phyloP scores from a whole-genome alignment of 768 basidiomycete genomes.

The Agaricus blazei region DNA sequence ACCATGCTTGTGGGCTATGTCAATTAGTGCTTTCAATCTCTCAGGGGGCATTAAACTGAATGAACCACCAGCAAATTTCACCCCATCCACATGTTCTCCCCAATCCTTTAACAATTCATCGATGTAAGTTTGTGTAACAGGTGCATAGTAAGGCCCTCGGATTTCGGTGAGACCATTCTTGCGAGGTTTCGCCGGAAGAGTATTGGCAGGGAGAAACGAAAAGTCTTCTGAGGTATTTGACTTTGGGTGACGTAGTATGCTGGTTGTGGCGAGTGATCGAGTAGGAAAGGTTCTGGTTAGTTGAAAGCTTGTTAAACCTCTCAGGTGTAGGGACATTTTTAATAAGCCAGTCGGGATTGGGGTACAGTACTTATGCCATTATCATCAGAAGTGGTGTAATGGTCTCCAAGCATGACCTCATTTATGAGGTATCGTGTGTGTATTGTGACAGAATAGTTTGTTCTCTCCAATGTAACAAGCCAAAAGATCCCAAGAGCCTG shows the following conservation, averaged over 20 bases:
- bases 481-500: too few relatives aligned
- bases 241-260: background rate
- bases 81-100: slow-evolving; percentile 37
- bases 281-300: background rate
- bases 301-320: too few relatives aligned
- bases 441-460: too few relatives aligned
- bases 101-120: slow-evolving; percentile 36
- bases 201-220: slow-evolving; percentile 25
- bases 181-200: slow-evolving; percentile 28
- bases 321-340: background rate
- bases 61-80: slow-evolving; percentile 41
- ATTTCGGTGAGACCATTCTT: slow-evolving; percentile 37
- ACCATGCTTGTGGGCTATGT: slow-evolving; percentile 34
- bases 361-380: background rate
- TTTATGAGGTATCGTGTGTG: background rate
- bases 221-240: slow-evolving; percentile 8
- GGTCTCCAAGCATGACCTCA: slow-evolving; percentile 7
- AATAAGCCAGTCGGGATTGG: background rate
- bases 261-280: background rate
- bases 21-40: slow-evolving; percentile 29
- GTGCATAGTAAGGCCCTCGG: slow-evolving; percentile 39
- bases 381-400: background rate
- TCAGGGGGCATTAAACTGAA: slow-evolving; percentile 39
- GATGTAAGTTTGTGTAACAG: slow-evolving; percentile 34
- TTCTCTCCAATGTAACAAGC: too few relatives aligned